Evolutionary conservation across 2,329 filamentous ascomycete species (phyloP), one percentile per base, ranked within the genome.

Genomic region (Paraphaeosphaeria sporulosa): DNA sequence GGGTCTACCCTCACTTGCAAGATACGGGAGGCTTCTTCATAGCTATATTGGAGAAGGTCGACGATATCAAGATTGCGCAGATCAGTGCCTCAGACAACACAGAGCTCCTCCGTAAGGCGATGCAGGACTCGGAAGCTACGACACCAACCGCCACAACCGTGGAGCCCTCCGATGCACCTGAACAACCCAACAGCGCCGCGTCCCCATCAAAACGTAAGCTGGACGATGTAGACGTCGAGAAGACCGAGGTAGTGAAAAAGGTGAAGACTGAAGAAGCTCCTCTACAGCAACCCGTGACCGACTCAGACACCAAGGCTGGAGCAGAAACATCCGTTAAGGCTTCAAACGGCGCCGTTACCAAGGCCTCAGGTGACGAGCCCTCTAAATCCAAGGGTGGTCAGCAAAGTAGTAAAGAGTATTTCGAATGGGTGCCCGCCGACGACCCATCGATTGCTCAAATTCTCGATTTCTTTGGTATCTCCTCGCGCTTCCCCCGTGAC

Each of bases 11-110:
- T 36, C 95, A 99, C 78, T 86, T 93, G 74, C 95, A 99, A 79
- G 93, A 99, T 71, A 99, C 95, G 3, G 95, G 95, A 58, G 94
- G 91, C 23, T 99, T 99, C 84, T 99, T 99, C 82, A 97, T 99
- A 75, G 90, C 93, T 0, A 94, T 97, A 0, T 81, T 99, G 19
- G 91, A 97, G 82, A 99, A 99, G 85, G 89, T 90, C 76, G 86
- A 87, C 27, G 95, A 97, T 58, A 75, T 76, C 62, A 77, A 76
- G 62, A 65, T 73, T 54, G 64, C 68, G 13, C 72, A 76, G 51
- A 63, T 72, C 12, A 65, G 67, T 53, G 70, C 67, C 46, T 67
- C 72, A 17, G 66, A 69, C 52, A 72, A 71, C 23, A 59, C 64
- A 19, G 65, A 71, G 15, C 71, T 71, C 57, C 63, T 71, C 12